A percentile compares a stretch with the other conserved stretches of the same genome.
Conservation (phyloP, 768 basidiomycete species). For the Leucogyrophana mollusca region DNA sequence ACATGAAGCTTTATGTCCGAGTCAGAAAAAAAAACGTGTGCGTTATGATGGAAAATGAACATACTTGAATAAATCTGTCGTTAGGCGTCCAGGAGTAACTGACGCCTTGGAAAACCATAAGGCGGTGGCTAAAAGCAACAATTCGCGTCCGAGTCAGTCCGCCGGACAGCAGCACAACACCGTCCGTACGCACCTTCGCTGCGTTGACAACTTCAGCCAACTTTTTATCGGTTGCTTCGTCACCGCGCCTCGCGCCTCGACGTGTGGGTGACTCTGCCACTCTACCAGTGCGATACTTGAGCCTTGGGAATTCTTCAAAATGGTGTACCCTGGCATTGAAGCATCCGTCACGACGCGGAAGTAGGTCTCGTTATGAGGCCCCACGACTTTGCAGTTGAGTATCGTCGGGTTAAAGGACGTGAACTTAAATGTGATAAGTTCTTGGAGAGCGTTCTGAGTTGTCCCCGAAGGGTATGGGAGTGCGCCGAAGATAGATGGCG, state of each 20-base stretch:
- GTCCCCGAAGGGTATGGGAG: conserved; percentile 51
- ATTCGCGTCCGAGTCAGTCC: background rate
- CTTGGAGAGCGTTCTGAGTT: conserved; percentile 22
- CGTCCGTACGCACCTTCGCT: conserved; percentile 36
- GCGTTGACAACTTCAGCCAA: conserved; percentile 55
- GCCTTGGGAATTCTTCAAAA: conserved; percentile 48
- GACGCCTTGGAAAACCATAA: conserved; percentile 50
- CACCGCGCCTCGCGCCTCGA: conserved; percentile 55
- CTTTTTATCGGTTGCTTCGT: conserved; percentile 46
- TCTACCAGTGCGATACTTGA: conserved; percentile 54
- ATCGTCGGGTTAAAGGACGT: conserved; percentile 49
- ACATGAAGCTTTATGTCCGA: conserved; percentile 44
- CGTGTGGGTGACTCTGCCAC: conserved; percentile 46
- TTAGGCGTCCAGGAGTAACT: conserved; percentile 57
- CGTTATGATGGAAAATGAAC: conserved; percentile 16
- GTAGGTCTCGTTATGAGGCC: conserved; percentile 44
- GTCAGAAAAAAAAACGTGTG: background rate
- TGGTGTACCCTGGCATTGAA: conserved; percentile 50
- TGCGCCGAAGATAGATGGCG: conserved; percentile 62
- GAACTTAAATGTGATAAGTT: conserved; percentile 47
- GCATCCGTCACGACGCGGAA: conserved; percentile 52
- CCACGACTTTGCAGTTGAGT: conserved; percentile 54
- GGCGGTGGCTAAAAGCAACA: conserved; percentile 33
- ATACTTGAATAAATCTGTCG: conserved; percentile 52
- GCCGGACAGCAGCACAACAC: background rate